These are phyloP conservation scores for Teunomyces tritomae DNA, from an alignment of 805 yeast species.

Conservation along the genomic window DNA sequence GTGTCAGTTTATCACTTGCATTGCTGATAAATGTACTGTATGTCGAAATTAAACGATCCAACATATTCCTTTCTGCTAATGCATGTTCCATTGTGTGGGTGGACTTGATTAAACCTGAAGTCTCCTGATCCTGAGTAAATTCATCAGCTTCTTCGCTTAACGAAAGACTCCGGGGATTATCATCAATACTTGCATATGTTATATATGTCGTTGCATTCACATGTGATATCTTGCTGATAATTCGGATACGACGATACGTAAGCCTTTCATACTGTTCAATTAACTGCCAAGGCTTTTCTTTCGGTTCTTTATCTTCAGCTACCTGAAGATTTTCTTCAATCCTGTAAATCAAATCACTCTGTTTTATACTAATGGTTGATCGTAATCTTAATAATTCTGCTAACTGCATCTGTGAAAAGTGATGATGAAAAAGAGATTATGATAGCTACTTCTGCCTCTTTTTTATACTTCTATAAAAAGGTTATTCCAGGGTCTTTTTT, in stretches of 20 bases:
- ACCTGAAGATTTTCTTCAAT: neutral
- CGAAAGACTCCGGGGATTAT: neutral
- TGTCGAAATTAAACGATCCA: neutral
- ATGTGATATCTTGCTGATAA: neutral
- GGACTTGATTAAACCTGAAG: neutral
- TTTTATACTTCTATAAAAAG: too few species aligned
- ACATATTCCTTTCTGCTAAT: neutral
- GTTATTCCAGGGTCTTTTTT: too few species aligned
- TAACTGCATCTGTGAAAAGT: neutral
- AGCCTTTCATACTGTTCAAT: neutral
- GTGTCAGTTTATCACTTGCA: neutral
- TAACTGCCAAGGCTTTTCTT: neutral
- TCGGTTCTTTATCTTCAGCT: neutral
- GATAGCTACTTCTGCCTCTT: too few species aligned
- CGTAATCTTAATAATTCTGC: neutral
- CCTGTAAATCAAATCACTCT: neutral
- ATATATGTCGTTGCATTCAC: neutral
- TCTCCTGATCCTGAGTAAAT: too few species aligned
- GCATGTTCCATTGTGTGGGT: neutral
- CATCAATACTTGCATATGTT: neutral
- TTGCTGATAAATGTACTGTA: neutral
- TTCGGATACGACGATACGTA: neutral
- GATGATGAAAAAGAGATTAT: neutral
- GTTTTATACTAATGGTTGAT: neutral
- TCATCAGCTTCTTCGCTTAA: neutral